Percentiles rank a stretch among this genome's conserved stretches.
phyloP scores from a whole-genome alignment of 2,329 filamentous ascomycete species.

The Eutypa lata region DNA sequence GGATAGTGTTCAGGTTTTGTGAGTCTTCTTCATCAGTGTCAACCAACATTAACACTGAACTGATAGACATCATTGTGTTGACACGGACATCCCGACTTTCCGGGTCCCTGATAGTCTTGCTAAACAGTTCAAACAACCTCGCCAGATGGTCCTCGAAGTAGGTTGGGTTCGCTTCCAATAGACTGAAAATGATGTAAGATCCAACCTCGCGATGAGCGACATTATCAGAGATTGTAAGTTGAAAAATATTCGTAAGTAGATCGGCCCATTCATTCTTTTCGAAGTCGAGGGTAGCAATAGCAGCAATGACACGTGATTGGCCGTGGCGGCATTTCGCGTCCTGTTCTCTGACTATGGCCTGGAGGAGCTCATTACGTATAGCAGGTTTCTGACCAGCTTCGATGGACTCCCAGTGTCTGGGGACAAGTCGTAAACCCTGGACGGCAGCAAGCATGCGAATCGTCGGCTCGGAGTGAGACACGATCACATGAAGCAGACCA shows the following conservation, averaged over 20 bases:
- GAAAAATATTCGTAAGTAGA: slow-evolving; percentile 74
- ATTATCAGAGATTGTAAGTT: slow-evolving; percentile 71
- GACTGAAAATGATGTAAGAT: slow-evolving; percentile 88
- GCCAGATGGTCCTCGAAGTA: slow-evolving; percentile 77
- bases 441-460: slow-evolving; percentile 89
- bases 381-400: slow-evolving; percentile 72
- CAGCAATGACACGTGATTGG: slow-evolving; percentile 81
- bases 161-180: slow-evolving; percentile 83
- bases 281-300: slow-evolving; percentile 82
- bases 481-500: slow-evolving; percentile 82
- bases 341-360: slow-evolving; percentile 78
- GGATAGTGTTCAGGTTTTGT: slow-evolving; percentile 68
- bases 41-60: slow-evolving; percentile 81
- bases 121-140: slow-evolving; percentile 80
- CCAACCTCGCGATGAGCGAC: slow-evolving; percentile 84
- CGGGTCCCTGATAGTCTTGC: slow-evolving; percentile 82
- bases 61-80: slow-evolving; percentile 89
- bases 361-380: slow-evolving; percentile 78
- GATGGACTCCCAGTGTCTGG: slow-evolving; percentile 81
- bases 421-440: slow-evolving; percentile 77
- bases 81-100: slow-evolving; percentile 90
- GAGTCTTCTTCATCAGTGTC: slow-evolving; percentile 79
- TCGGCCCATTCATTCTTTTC: slow-evolving; percentile 83
- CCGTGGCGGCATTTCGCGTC: slow-evolving; percentile 78
- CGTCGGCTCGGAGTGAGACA: slow-evolving; percentile 68